Base-by-base conservation (phyloP, 805 yeast genomes). In the Deakozyma indianensis region DNA sequence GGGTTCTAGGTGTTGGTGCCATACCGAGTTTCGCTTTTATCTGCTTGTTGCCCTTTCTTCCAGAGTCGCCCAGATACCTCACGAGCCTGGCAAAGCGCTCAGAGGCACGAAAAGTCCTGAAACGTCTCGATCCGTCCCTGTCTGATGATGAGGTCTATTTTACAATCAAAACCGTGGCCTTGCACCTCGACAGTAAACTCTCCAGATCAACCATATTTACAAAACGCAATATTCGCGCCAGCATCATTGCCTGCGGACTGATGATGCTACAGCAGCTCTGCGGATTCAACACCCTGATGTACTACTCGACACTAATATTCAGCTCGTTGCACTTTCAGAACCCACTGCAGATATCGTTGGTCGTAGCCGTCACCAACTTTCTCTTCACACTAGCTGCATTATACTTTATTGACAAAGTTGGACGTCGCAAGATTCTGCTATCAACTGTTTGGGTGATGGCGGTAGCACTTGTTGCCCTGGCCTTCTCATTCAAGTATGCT, bases 231-330 rank as follows among this genome's bases (percentile, higher is more conserved):
- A 77, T 85, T 49, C 77, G 97, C 58, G 96, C 96, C 3, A 71
- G 90, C 49, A 68, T 87, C 25, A 78, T 90, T 56, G 92, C 90
- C 9, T 87, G 96, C 69, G 95, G 94, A 24, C 67, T 90, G 52
- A 97, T 90, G 66, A 95, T 94, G 47, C 82, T 92, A 56, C 97
- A 90, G 68, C 98, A 90, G 65, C 86, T 90, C 56, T 83, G 95
- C 16, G 97, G 97, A 53, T 90, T 90, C 76, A 92, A 90, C 66
- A 85, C 96, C 4, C 73, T 90, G 55, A 84, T 90, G 95, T 90
- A 92, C 68, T 90, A 88, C 64, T 82, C 94, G 43, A 79, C 94
- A 28, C 87, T 96, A 1, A 82, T 92, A 53, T 92, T 92, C 59
- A 80, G 86, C 62, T 78, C 88, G 38, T 85, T 88, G 45, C 97